Evolutionary conservation across 2,329 filamentous ascomycete genomes (phyloP).

Genomic region (Aspergillus awamori): DNA sequence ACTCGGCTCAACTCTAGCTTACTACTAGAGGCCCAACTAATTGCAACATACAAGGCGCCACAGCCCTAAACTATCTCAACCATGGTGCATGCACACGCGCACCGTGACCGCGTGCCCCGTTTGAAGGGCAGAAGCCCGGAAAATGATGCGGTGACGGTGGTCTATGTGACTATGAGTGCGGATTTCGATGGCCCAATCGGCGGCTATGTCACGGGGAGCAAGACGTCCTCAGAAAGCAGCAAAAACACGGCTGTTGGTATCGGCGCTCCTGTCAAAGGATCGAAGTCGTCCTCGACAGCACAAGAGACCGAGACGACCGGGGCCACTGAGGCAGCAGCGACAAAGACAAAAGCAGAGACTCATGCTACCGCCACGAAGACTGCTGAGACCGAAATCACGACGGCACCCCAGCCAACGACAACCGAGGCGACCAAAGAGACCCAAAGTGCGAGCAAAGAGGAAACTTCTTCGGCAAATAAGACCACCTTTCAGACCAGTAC

Average conservation of each 20-base stretch:
- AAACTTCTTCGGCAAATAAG: slow-evolving; percentile 12
- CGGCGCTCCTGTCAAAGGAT: slow-evolving; percentile 31
- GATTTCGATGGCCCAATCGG: slow-evolving; percentile 57
- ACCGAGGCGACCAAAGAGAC: slow-evolving; percentile 20
- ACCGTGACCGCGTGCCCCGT: slow-evolving; percentile 31
- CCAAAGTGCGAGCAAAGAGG: slow-evolving; percentile 5
- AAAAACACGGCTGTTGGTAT: slow-evolving; percentile 33
- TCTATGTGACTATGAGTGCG: slow-evolving; percentile 56
- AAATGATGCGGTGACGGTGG: slow-evolving; percentile 33
- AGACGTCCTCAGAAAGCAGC: slow-evolving; percentile 13
- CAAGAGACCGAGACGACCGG: slow-evolving; percentile 13
- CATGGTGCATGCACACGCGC: slow-evolving; percentile 39
- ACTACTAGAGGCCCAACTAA: background rate
- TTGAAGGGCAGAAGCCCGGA: slow-evolving; percentile 24
- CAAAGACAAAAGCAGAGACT: slow-evolving; percentile 12
- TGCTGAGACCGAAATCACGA: slow-evolving; percentile 16
- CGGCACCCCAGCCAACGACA: slow-evolving; percentile 18
- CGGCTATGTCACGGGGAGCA: slow-evolving; percentile 48
- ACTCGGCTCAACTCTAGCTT: background rate
- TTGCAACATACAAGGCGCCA: background rate
- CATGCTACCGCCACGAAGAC: slow-evolving; percentile 18
- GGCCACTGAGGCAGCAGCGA: slow-evolving; percentile 14
- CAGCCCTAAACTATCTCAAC: slow-evolving; percentile 5
- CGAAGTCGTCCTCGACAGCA: slow-evolving; percentile 13
- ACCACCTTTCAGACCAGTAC: slow-evolving; percentile 29